Conservation (phyloP, 2,329 filamentous ascomycete genomes). For the Apiospora aurea region DNA sequence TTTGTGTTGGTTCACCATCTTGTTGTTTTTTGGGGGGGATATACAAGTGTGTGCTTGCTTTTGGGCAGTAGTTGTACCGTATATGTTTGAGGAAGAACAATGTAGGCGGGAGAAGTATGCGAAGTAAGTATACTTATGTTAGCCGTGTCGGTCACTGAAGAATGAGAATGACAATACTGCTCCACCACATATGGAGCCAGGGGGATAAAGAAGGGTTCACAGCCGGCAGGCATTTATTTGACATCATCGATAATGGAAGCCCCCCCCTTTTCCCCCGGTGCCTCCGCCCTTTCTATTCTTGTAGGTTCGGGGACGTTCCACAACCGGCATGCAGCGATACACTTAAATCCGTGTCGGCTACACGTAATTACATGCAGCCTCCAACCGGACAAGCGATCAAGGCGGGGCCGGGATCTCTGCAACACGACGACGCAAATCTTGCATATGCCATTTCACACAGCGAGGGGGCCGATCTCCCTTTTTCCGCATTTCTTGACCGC, state of each 20-base stretch:
- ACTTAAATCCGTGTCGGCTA: background rate
- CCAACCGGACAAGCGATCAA: background rate
- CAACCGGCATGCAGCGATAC: background rate
- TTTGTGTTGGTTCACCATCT: slow-evolving; percentile 23
- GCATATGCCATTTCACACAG: background rate
- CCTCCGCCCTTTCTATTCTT: slow-evolving; percentile 14
- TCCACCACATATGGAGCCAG: background rate
- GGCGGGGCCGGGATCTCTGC: background rate
- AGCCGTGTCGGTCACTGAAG: background rate
- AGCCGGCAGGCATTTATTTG: background rate
- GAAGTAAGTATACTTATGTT: background rate
- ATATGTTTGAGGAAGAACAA: background rate
- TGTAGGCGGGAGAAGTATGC: background rate
- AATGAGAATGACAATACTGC: background rate
- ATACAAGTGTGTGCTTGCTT: background rate
- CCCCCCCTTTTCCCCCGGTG: background rate
- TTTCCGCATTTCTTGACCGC: no score
- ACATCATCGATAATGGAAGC: background rate
- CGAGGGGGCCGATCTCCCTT: background rate
- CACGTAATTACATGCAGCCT: no score
- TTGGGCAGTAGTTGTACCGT: background rate
- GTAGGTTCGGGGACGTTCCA: slow-evolving; percentile 10
- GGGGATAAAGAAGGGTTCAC: background rate
- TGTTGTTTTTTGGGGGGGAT: background rate
- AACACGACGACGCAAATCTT: background rate